phyloP scores from a whole-genome alignment of 2,329 filamentous ascomycete genomes.

The Nectriaceae sp. region DNA sequence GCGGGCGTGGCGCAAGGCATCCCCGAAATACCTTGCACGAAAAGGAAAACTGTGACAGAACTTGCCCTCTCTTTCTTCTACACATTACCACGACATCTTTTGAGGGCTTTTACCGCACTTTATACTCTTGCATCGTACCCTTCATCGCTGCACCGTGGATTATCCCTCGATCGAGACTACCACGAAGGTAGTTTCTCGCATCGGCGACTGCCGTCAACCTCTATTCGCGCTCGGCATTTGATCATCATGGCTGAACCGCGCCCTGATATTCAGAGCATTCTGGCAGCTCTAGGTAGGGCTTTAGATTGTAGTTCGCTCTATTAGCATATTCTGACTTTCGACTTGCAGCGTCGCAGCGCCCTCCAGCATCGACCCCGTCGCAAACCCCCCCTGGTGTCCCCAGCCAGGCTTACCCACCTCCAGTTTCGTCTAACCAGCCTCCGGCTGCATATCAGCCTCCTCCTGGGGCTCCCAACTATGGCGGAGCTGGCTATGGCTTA shows the following conservation, averaged over 20 bases:
- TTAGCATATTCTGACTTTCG: conserved; percentile 21
- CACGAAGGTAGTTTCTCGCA: neutral
- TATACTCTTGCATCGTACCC: too few species aligned
- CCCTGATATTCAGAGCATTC: conserved; percentile 42
- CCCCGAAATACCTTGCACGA: neutral
- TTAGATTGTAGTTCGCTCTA: conserved; percentile 6
- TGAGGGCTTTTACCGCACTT: too few species aligned
- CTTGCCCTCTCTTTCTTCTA: neutral
- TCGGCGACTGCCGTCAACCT: neutral
- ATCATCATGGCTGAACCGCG: conserved; percentile 27
- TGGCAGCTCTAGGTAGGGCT: conserved; percentile 49
- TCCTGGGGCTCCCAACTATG: conserved; percentile 38
- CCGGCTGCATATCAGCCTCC: conserved; percentile 38
- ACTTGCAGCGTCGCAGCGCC: conserved; percentile 45
- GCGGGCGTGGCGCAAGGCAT: neutral
- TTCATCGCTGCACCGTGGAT: too few species aligned
- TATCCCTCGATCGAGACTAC: too few species aligned
- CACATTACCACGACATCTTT: too few species aligned
- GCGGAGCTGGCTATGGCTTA: conserved; percentile 47
- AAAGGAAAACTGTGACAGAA: neutral
- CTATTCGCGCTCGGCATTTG: neutral
- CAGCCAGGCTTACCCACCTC: conserved; percentile 42
- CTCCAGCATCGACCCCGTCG: conserved; percentile 42
- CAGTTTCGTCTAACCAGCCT: conserved; percentile 37
- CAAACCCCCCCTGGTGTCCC: conserved; percentile 43